Conservation (phyloP, 768 basidiomycete genomes). For the Crucibulum laeve region DNA sequence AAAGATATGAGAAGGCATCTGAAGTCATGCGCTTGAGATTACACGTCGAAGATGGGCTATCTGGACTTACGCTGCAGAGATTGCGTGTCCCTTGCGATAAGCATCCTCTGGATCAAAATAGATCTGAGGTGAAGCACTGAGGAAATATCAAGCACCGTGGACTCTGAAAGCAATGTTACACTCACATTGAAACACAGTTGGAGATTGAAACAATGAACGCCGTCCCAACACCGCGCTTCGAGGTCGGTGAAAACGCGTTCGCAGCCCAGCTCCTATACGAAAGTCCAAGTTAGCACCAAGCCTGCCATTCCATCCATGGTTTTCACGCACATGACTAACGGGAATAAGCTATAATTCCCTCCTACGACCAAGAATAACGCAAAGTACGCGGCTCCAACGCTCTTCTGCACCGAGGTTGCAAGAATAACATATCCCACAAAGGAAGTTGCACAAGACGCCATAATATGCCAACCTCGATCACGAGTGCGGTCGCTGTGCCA, state of each 20-base stretch:
- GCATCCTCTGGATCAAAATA: slow-evolving; percentile 49
- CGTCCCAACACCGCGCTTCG: slow-evolving; percentile 56
- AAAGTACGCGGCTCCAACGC: slow-evolving; percentile 51
- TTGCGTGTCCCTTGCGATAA: slow-evolving; percentile 51
- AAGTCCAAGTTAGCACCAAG: neutral
- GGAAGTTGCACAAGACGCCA: slow-evolving; percentile 40
- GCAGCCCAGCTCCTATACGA: slow-evolving; percentile 58
- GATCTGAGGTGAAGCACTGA: slow-evolving; percentile 51
- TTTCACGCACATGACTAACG: slow-evolving; percentile 48
- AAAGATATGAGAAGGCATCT: slow-evolving; percentile 44
- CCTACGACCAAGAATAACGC: slow-evolving; percentile 54
- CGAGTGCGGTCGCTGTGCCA: slow-evolving; percentile 51
- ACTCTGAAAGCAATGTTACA: neutral
- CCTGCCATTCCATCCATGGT: neutral
- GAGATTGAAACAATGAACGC: slow-evolving; percentile 59
- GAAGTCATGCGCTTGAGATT: neutral
- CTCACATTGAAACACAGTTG: slow-evolving; percentile 54
- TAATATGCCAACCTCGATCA: slow-evolving; percentile 54
- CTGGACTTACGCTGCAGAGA: slow-evolving; percentile 43
- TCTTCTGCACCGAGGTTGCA: slow-evolving; percentile 45
- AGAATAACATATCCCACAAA: slow-evolving; percentile 52
- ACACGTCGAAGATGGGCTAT: neutral
- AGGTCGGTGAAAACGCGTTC: slow-evolving; percentile 54
- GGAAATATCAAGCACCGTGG: neutral
- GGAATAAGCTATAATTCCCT: slow-evolving; percentile 52